Conservation (phyloP, 495 filamentous ascomycete genomes). For the Lepraria neglecta region DNA sequence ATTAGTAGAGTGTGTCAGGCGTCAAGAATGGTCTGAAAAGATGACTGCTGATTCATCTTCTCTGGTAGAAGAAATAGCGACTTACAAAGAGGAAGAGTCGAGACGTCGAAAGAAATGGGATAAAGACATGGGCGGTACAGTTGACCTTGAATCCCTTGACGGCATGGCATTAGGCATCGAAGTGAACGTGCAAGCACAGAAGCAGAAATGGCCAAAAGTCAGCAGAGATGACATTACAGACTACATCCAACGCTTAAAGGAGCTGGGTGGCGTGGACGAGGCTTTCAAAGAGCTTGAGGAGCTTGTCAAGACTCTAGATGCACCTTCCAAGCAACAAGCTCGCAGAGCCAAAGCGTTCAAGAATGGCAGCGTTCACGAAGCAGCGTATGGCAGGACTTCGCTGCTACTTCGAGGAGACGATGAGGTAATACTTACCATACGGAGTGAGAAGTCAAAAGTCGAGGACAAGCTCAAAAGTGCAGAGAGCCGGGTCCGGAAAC, state of each 20-base stretch:
- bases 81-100: slow-evolving; percentile 84
- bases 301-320: slow-evolving; percentile 55
- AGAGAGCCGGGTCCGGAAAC: slow-evolving; percentile 81
- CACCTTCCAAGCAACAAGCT: slow-evolving; percentile 66
- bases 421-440: slow-evolving; percentile 60
- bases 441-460: slow-evolving; percentile 70
- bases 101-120: slow-evolving; percentile 85
- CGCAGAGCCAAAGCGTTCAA: slow-evolving; percentile 89
- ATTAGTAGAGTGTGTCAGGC: slow-evolving; percentile 73
- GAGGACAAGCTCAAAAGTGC: slow-evolving; percentile 79
- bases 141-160: slow-evolving; percentile 51
- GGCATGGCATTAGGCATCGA: slow-evolving; percentile 71
- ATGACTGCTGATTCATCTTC: slow-evolving; percentile 76
- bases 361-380: slow-evolving; percentile 88
- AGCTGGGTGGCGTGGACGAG: slow-evolving; percentile 38
- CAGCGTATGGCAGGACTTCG: slow-evolving; percentile 67
- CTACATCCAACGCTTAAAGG: slow-evolving; percentile 48
- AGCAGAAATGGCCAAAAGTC: slow-evolving; percentile 66
- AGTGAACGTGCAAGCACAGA: slow-evolving; percentile 75
- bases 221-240: slow-evolving; percentile 50
- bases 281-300: slow-evolving; percentile 56
- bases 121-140: slow-evolving; percentile 59
- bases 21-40: slow-evolving; percentile 86
- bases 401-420: slow-evolving; percentile 76
- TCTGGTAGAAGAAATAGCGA: slow-evolving; percentile 82